Evolutionary conservation across 495 filamentous ascomycete genomes (phyloP).

Genomic region (Antarctomyces pellizariae): DNA sequence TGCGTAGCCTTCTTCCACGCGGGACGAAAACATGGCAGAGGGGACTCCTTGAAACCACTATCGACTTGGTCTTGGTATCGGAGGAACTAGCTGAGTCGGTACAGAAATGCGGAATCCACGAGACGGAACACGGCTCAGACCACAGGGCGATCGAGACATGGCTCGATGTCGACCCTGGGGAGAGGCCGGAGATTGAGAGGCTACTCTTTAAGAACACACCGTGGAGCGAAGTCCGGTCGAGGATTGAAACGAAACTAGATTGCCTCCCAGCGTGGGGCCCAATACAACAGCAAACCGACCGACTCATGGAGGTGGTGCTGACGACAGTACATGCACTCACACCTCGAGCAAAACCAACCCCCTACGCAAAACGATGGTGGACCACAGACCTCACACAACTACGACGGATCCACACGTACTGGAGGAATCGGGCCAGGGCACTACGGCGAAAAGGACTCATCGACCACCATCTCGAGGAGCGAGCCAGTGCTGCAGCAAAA

Average conservation of each 20-base stretch:
- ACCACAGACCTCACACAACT: conserved; percentile 7
- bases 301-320: conserved; percentile 3
- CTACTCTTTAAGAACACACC: conserved; percentile 14
- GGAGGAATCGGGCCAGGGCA: conserved; percentile 5
- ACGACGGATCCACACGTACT: conserved; percentile 8
- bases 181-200: conserved; percentile 6
- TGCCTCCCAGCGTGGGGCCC: not conserved
- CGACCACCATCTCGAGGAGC: conserved; percentile 1
- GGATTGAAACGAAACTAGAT: conserved; percentile 1
- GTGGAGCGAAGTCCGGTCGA: conserved; percentile 9
- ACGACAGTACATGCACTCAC: conserved; percentile 4
- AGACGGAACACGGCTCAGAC: conserved; percentile 16
- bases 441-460: conserved; percentile 2
- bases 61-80: conserved; percentile 13
- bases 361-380: conserved; percentile 9
- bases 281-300: conserved; percentile 3
- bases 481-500: conserved; percentile 3
- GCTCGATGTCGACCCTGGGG: conserved; percentile 8
- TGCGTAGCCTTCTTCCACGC: conserved; percentile 13
- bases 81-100: conserved; percentile 7
- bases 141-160: conserved; percentile 14
- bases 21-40: conserved; percentile 15
- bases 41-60: conserved; percentile 12
- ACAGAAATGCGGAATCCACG: conserved; percentile 12
- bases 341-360: conserved; percentile 6